A percentile compares a stretch with the other conserved stretches of the same genome.
Conservation (phyloP, 257 asterid genomes). For the Solanum chmielewskii region DNA sequence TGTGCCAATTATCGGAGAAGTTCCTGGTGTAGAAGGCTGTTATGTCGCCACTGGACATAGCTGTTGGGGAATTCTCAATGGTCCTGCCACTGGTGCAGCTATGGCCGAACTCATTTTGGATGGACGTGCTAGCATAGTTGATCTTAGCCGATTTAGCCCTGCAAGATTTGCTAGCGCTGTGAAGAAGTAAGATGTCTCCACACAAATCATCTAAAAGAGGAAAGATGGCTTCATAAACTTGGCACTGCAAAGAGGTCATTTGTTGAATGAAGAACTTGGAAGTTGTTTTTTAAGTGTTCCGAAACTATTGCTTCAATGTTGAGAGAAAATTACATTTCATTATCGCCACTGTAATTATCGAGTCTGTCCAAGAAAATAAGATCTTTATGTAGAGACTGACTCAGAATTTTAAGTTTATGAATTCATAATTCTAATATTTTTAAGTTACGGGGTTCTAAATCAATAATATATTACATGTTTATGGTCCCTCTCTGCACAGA, state of each 20-base stretch:
- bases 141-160: slow-evolving; percentile 50
- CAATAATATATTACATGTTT: background rate
- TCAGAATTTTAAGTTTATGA: background rate
- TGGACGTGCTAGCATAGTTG: slow-evolving; percentile 40
- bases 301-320: background rate
- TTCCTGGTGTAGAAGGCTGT: slow-evolving; percentile 66
- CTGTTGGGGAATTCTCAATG: slow-evolving; percentile 95
- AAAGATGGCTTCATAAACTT: background rate
- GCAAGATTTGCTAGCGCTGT: slow-evolving; percentile 30
- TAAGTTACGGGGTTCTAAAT: background rate
- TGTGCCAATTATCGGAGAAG: slow-evolving; percentile 67
- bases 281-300: background rate
- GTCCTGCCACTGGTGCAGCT: slow-evolving; percentile 90
- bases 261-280: background rate
- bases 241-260: background rate
- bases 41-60: slow-evolving; percentile 83
- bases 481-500: background rate
- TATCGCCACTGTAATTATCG: background rate
- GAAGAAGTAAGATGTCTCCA: background rate
- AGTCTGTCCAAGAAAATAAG: background rate
- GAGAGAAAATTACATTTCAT: background rate
- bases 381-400: no score
- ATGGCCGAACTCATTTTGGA: slow-evolving; percentile 70
- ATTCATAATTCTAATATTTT: no score
- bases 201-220: background rate